phyloP scores from a whole-genome alignment of 1,284 basidiomycete species.

The Tremellales sp. region DNA sequence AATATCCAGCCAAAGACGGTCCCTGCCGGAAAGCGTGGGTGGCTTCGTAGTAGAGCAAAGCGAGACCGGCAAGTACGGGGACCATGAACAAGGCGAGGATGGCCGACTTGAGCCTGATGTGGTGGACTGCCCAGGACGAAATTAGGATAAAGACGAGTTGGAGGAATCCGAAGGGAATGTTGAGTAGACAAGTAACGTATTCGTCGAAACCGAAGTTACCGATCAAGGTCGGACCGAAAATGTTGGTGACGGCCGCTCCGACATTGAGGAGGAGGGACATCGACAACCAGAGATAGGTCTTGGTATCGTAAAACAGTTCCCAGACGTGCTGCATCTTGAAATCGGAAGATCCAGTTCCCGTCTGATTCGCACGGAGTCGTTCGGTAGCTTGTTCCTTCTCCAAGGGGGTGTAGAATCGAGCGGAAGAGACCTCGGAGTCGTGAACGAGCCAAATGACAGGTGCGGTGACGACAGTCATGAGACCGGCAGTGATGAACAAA shows the following conservation, averaged over 20 bases:
- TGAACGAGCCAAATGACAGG: slow-evolving; percentile 27
- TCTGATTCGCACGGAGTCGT: slow-evolving; percentile 12
- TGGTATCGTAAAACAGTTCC: slow-evolving; percentile 44
- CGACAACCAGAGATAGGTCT: slow-evolving; percentile 43
- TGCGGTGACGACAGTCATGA: slow-evolving; percentile 5
- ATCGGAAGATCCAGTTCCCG: slow-evolving; percentile 10
- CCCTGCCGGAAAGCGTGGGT: slow-evolving; percentile 3
- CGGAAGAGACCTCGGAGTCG: slow-evolving; percentile 37
- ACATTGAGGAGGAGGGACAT: slow-evolving; percentile 40
- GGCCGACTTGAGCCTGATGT: slow-evolving; percentile 36
- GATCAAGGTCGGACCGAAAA: slow-evolving; percentile 36
- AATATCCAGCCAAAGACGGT: slow-evolving; percentile 43
- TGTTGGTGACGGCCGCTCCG: slow-evolving; percentile 39
- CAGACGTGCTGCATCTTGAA: slow-evolving; percentile 42
- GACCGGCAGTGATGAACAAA: slow-evolving; percentile 11
- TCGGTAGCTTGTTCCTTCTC: slow-evolving; percentile 8
- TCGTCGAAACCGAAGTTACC: slow-evolving; percentile 36
- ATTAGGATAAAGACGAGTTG: slow-evolving; percentile 38
- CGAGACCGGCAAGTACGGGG: slow-evolving; percentile 41
- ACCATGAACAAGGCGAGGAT: slow-evolving; percentile 34
- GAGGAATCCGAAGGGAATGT: slow-evolving; percentile 47
- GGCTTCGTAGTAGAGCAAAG: slow-evolving; percentile 8
- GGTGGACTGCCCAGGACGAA: slow-evolving; percentile 34
- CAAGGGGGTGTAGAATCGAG: slow-evolving; percentile 11
- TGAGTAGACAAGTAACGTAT: slow-evolving; percentile 40